Base-by-base conservation (phyloP, 78 protist genomes). In the Parvularia atlantis region DNA sequence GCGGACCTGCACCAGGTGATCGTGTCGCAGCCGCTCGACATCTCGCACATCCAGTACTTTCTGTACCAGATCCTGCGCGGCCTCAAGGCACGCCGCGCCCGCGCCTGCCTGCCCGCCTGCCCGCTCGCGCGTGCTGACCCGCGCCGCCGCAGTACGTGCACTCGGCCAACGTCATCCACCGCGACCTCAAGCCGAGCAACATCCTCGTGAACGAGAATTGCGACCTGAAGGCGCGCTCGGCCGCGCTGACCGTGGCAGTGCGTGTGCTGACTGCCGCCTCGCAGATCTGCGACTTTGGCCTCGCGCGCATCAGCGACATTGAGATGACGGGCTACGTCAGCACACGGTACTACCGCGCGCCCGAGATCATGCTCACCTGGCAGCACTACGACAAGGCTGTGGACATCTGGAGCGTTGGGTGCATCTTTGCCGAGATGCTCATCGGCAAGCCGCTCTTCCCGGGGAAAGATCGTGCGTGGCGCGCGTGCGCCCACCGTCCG, bases 321-420 rank as follows among this genome's bases (percentile, higher is more conserved):
- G n/a, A n/a, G n/a, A n/a, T 83, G 83, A 76, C 88, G 14, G 83
- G 73, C 28, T 90, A 93, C 72, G 97, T 93, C 2, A 92, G 89
- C 37, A 93, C 97, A 1, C 46, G 97, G 13, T 93, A 95, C 95
- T 93, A 90, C 69, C 67, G 97, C 11, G 95, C 97, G 16, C 97
- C 97, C 30, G 97, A 92, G 67, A 75, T 92, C n/a, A 66, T 92
- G 9, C 59, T 92, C 11, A 37, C 85, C 14, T 79, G 85, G 87
- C 71, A 73, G 44, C 28, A 35, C 33, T 89, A 89, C 80, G 44
- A 83, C 39, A 66, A 77, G 41, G 86, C 94, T 22, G 81, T 78
- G 39, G 90, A 84, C 69, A 46, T 84, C 43, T 84, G 93, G 93
- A 73, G 88, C 9, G 81, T 88, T 4, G 93, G 93, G 37, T 88